Evolutionary conservation across 169 alveolate genomes (phyloP).

Genomic region (Plasmodium ovale): DNA sequence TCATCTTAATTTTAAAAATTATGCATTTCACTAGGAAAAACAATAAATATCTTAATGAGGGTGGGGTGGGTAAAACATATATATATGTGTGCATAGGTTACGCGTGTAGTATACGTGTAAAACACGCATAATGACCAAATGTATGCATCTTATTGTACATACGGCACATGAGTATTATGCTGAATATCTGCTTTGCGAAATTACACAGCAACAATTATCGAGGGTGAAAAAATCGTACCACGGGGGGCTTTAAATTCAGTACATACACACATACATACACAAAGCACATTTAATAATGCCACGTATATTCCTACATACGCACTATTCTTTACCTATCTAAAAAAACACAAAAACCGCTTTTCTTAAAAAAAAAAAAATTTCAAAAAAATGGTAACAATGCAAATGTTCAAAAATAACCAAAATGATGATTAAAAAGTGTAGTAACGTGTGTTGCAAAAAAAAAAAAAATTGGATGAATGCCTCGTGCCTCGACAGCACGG

Average conservation of each 20-base stretch:
- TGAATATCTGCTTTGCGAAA: no score
- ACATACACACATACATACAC: background rate
- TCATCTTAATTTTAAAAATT: constrained; percentile 30
- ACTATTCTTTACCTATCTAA: background rate
- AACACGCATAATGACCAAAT: no score
- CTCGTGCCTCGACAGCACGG: no score
- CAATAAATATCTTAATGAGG: background rate
- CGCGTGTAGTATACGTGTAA: no score
- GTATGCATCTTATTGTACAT: no score
- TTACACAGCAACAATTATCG: no score
- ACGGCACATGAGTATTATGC: no score
- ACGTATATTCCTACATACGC: no score
- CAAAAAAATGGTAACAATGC: background rate
- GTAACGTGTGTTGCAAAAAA: constrained; percentile 3
- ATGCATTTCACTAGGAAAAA: constrained; percentile 19
- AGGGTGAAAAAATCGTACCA: no score
- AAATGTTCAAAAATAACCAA: constrained; percentile 8
- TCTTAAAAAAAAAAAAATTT: background rate
- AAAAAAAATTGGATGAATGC: background rate
- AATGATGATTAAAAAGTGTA: background rate
- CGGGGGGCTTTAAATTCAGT: no score
- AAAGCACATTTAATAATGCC: no score
- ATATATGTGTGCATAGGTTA: no score
- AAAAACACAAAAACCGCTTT: background rate
- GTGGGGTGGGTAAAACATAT: constrained; percentile 5